Conservation (phyloP, 306 rosid species). For the Carpinus fangiana region DNA sequence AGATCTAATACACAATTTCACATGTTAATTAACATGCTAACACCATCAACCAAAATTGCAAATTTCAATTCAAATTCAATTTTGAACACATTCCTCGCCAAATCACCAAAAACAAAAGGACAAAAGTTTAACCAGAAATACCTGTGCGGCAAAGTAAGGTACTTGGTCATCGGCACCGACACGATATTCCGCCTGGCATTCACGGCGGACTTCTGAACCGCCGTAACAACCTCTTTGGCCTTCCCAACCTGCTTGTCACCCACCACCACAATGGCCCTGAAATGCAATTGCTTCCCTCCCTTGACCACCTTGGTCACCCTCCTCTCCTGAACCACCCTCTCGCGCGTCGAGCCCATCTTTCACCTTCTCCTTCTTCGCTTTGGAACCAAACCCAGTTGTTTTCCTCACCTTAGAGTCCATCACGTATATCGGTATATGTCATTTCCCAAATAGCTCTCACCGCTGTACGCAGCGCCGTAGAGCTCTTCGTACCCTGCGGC, state of each 20-base stretch:
- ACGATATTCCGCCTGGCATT: conserved; percentile 72
- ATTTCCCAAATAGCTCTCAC: conserved; percentile 59
- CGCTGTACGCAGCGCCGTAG: conserved; percentile 86
- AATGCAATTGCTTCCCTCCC: conserved; percentile 88
- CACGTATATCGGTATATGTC: conserved; percentile 59
- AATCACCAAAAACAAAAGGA: background rate
- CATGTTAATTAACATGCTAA: background rate
- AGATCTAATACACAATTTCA: background rate
- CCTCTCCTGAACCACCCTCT: conserved; percentile 85
- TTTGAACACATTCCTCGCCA: background rate
- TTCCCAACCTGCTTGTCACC: conserved; percentile 91
- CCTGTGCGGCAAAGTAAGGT: conserved; percentile 78
- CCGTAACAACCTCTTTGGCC: conserved; percentile 69
- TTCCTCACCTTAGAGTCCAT: conserved; percentile 72
- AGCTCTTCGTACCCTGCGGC: conserved; percentile 79
- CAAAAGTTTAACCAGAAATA: conserved; percentile 7
- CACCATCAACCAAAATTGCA: background rate
- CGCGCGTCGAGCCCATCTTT: conserved; percentile 91
- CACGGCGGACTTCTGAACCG: conserved; percentile 75
- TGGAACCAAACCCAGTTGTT: conserved; percentile 54
- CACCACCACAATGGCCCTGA: conserved; percentile 79
- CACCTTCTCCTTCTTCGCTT: conserved; percentile 61
- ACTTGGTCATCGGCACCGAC: conserved; percentile 74
- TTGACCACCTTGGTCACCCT: conserved; percentile 96
- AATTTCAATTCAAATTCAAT: background rate